Evolutionary conservation across 176 grass and related monocot genomes (phyloP), one percentile per base, ranked within the genome.

Genomic region (Poa annua): DNA sequence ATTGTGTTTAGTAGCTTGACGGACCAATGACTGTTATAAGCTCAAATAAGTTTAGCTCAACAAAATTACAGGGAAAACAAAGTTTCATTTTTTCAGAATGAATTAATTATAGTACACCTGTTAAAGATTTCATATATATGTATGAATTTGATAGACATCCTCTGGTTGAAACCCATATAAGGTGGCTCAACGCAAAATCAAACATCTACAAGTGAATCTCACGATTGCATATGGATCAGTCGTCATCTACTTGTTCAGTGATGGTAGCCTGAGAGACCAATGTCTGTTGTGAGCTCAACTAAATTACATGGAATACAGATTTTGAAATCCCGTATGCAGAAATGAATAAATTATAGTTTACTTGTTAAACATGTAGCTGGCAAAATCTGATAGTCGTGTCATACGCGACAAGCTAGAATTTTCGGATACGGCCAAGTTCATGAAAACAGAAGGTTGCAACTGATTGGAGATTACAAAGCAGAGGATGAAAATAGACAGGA

Each of bases 401-500:
- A 55, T 78, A 51, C 17, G 2, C 4, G 3, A 6, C 29, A 79
- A 75, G 74, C 48, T 73, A 67, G 22, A 72, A 84, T 21, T 21
- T 72, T 78, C 51, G 49, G 82, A 61, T 86, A 86, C 75, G 83
- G 7, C 49, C 49, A 82, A 67, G 75, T 79, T 74, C 59, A 74
- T 62, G 84, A 68, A 62, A 66, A 86, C 39, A 51, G 60, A 80
- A 44, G 69, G 73, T 75, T 79, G 60, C 68, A 83, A 74, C 74
- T 86, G 50, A 54, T 11, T 83, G 15, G 22, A 49, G 71, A 65
- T 70, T 83, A 78, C 65, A 78, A 74, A 59, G 56, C 36, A 49
- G 3, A 74, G 54, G 50, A 44, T 42, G 59, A 42, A 35, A 77
- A 84, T 62, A 83, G 15, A 70, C 75, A 74, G 24, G 45, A 71